phyloP scores from a whole-genome alignment of 768 basidiomycete genomes.

The Dacryopinax spathularia region DNA sequence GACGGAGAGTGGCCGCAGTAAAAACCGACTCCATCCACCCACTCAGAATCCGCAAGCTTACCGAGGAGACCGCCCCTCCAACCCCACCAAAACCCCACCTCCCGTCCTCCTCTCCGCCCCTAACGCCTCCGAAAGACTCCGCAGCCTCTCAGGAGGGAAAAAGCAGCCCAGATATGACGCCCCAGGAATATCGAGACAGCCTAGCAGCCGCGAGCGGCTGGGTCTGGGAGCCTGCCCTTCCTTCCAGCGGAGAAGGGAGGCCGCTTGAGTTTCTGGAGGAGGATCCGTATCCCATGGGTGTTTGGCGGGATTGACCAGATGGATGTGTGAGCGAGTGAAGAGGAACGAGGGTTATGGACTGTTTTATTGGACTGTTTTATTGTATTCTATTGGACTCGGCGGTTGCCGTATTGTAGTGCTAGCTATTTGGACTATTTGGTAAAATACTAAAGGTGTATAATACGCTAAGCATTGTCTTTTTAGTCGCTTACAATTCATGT shows the following conservation, averaged over 20 bases:
- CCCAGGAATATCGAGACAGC: background rate
- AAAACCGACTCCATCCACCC: background rate
- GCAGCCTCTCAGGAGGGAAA: background rate
- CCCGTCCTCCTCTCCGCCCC: background rate
- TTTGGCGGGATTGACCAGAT: no score
- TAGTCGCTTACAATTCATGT: no score
- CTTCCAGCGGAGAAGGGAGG: background rate
- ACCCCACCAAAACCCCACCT: background rate
- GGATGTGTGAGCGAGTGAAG: background rate
- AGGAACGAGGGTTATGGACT: background rate
- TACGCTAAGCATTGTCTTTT: no score
- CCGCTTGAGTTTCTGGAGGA: background rate
- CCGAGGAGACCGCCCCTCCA: background rate
- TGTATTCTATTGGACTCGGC: no score
- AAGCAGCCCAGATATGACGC: background rate
- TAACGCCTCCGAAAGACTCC: background rate
- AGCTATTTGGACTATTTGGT: no score
- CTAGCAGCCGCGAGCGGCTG: background rate
- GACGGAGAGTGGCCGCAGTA: no score
- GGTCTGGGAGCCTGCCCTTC: constrained; percentile 4
- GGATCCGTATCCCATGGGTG: background rate
- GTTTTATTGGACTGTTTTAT: no score
- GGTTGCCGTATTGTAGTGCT: no score
- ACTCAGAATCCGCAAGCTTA: background rate
- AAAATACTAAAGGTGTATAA: no score